A percentile compares a stretch with the other conserved stretches of the same genome.
Conservation (phyloP, 495 filamentous ascomycete genomes). For the Articulospora tetracladia region DNA sequence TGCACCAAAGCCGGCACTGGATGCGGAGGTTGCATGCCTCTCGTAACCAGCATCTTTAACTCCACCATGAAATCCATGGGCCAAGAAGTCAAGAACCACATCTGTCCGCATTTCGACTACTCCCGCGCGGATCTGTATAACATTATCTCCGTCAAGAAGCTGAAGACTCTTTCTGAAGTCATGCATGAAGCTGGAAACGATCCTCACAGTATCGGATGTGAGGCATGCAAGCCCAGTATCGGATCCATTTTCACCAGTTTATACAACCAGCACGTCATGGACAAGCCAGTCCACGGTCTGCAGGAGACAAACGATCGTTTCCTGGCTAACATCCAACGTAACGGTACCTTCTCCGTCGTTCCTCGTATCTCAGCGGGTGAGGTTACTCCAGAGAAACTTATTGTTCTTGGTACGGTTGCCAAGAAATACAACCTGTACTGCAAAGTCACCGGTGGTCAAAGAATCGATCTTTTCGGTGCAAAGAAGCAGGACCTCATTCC, state of each 20-base stretch:
- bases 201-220: constrained; percentile 75
- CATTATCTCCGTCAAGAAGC: constrained; percentile 78
- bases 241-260: constrained; percentile 81
- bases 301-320: constrained; percentile 95
- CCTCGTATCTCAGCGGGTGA: constrained; percentile 85
- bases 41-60: constrained; percentile 92
- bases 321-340: constrained; percentile 91
- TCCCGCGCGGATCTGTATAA: constrained; percentile 89
- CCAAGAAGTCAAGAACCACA: constrained; percentile 82
- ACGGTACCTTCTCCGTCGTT: constrained; percentile 90
- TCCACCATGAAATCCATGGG: constrained; percentile 88
- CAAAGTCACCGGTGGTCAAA: constrained; percentile 93
- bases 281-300: constrained; percentile 66
- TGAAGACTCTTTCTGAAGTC: constrained; percentile 72
- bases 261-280: constrained; percentile 86
- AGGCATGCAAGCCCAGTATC: constrained; percentile 85
- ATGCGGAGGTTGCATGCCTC: constrained; percentile 91
- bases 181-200: constrained; percentile 81
- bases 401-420: constrained; percentile 83
- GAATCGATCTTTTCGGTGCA: constrained; percentile 95
- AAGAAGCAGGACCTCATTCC: constrained; percentile 84
- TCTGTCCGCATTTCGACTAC: constrained; percentile 84
- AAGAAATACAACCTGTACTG: constrained; percentile 87
- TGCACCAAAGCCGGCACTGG: constrained; percentile 95
- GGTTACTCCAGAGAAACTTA: constrained; percentile 87